Conservation (phyloP, 2,329 filamentous ascomycete genomes). For the Fusarium buharicum region DNA sequence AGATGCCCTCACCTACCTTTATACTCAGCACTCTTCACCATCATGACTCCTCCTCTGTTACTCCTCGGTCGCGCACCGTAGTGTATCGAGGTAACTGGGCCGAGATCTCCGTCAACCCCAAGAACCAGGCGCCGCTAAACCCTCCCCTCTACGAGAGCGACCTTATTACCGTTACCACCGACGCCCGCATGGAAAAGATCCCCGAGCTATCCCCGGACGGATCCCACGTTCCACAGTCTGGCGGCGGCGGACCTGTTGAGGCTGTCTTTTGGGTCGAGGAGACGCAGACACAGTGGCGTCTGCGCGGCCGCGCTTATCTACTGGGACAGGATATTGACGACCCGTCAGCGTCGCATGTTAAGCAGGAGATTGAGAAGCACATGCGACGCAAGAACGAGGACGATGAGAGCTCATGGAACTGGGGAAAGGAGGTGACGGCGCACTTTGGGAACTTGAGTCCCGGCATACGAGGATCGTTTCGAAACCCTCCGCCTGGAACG, state of each 20-base stretch:
- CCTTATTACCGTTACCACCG: constrained; percentile 84
- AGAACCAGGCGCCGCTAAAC: constrained; percentile 79
- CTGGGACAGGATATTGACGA: constrained; percentile 74
- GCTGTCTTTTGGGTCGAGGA: constrained; percentile 83
- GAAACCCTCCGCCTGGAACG: constrained; percentile 75
- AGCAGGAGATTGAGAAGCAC: constrained; percentile 67
- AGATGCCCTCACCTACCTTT: constrained; percentile 61
- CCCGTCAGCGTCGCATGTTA: constrained; percentile 58
- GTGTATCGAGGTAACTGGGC: constrained; percentile 89
- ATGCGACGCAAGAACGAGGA: constrained; percentile 62
- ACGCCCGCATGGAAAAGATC: constrained; percentile 87
- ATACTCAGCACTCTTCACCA: constrained; percentile 62
- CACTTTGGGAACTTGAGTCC: constrained; percentile 93
- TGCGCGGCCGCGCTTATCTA: constrained; percentile 80
- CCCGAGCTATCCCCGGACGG: constrained; percentile 68
- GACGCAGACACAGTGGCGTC: constrained; percentile 81
- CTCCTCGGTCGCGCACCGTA: constrained; percentile 77
- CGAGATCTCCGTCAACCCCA: constrained; percentile 74
- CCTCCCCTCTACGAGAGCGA: constrained; percentile 77
- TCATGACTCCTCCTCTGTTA: constrained; percentile 50
- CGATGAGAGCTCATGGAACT: constrained; percentile 72
- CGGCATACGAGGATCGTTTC: constrained; percentile 79
- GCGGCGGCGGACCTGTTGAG: constrained; percentile 78
- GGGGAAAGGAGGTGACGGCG: constrained; percentile 80
- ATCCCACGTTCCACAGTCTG: constrained; percentile 56